Evolutionary conservation across 305 asterid genomes (phyloP).

Genomic region (Salvia sclarea): DNA sequence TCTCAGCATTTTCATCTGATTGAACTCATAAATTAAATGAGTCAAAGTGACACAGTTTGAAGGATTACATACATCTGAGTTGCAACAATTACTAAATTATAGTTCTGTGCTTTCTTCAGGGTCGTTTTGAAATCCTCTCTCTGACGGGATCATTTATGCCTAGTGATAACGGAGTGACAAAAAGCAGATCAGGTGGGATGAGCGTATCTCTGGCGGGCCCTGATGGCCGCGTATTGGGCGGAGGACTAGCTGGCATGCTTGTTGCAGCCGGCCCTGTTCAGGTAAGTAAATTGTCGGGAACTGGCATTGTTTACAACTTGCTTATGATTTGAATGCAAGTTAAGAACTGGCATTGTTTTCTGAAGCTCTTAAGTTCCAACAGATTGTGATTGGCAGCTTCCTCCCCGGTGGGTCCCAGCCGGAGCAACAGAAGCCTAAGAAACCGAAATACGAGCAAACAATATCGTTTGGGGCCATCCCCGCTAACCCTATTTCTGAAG

Average conservation of each 20-base stretch:
- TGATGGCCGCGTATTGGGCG: slow-evolving; percentile 93
- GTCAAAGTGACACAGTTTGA: not conserved
- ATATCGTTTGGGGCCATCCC: slow-evolving; percentile 47
- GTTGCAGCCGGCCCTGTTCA: slow-evolving; percentile 86
- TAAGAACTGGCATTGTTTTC: slow-evolving; percentile 15
- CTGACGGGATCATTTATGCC: slow-evolving; percentile 81
- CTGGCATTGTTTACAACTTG: not conserved
- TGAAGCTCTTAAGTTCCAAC: slow-evolving; percentile 33
- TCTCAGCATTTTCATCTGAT: not conserved
- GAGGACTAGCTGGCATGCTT: slow-evolving; percentile 93
- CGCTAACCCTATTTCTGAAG: slow-evolving; percentile 50
- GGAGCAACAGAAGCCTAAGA: slow-evolving; percentile 65
- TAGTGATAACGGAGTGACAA: slow-evolving; percentile 72
- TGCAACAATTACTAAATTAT: slow-evolving; percentile 1
- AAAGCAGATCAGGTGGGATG: slow-evolving; percentile 91
- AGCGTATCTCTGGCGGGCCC: slow-evolving; percentile 89
- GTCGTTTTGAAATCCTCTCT: slow-evolving; percentile 82
- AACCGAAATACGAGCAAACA: slow-evolving; percentile 61
- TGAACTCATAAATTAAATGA: not conserved
- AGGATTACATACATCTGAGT: not conserved
- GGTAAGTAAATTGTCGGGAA: slow-evolving; percentile 45
- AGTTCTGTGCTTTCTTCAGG: slow-evolving; percentile 48
- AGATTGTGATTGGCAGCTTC: slow-evolving; percentile 89
- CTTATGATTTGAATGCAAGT: not conserved
- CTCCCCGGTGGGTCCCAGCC: slow-evolving; percentile 56